Evolutionary conservation across 352 stramenopile species (phyloP).

Genomic region (Globisporangium acanthophoron): DNA sequence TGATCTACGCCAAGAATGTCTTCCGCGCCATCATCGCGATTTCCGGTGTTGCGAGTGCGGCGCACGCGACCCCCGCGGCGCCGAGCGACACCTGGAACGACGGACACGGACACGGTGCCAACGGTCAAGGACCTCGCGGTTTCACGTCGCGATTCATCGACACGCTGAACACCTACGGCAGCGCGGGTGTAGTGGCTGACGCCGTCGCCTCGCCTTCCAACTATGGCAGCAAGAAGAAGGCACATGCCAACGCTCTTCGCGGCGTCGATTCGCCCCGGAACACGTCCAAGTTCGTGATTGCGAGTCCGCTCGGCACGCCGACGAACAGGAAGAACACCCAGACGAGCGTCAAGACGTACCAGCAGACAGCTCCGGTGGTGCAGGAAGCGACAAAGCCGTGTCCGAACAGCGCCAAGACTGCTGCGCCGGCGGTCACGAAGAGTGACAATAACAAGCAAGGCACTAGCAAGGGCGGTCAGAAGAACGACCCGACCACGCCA

Average conservation of each 20-base stretch:
- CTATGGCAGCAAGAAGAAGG: constrained; percentile 29
- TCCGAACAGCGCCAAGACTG: constrained; percentile 11
- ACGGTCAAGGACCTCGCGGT: constrained; percentile 9
- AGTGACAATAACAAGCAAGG: constrained; percentile 11
- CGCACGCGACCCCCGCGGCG: constrained; percentile 20
- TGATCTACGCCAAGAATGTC: constrained; percentile 58
- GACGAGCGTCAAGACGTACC: constrained; percentile 8
- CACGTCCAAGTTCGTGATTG: constrained; percentile 31
- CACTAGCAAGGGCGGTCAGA: constrained; percentile 7
- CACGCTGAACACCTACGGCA: constrained; percentile 24
- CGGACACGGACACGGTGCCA: constrained; percentile 17
- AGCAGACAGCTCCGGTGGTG: neutral
- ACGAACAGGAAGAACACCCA: constrained; percentile 8
- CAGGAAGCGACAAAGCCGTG: neutral
- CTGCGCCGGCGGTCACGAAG: constrained; percentile 1
- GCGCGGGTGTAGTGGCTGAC: constrained; percentile 4
- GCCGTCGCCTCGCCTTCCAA: constrained; percentile 33
- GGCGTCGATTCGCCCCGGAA: constrained; percentile 31
- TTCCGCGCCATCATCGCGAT: constrained; percentile 55
- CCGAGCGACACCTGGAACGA: constrained; percentile 17
- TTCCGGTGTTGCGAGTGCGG: constrained; percentile 32
- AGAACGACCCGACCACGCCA: neutral
- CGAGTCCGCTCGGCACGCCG: constrained; percentile 22
- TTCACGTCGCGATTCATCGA: constrained; percentile 18
- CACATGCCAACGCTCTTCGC: constrained; percentile 21